Evolutionary conservation across 805 yeast genomes (phyloP), one percentile per base, ranked within the genome.

Genomic region (Saccharomycopsis amapae): DNA sequence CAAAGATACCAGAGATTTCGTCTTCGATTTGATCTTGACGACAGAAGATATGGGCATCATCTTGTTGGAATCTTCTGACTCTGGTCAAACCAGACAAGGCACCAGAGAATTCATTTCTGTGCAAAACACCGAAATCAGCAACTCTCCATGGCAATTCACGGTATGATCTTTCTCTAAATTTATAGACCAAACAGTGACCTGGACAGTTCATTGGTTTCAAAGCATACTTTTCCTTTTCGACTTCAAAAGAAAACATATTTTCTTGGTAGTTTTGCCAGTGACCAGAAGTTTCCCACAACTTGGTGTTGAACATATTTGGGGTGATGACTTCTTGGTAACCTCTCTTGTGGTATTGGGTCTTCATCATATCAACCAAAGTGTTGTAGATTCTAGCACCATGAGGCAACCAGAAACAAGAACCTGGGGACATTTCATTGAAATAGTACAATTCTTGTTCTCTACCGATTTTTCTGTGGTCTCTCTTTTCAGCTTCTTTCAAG

Each of bases 21-120:
- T 68, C 64, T 62, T 80, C 94, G 57, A 90, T 87, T 72, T 90
- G 97, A 53, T 83, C 95, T 56, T 76, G 80, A 46, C 87, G 80
- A 74, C 97, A 93, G 83, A 90, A 90, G 56, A 90, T 90, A 66
- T 90, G 98, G 40, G 96, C 97, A 69, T 90, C 98, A 67, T 90
- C 98, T 72, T 90, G 98, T 68, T 90, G 98, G 85, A 90, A 90
- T 68, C 97, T 81, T 71, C 98, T 85, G 39, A 93, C 97, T 71
- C 98, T 84, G 46, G 98, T 93, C 65, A 90, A 79, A 42, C 93
- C 93, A 35, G 96, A 79, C 55, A 90, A 73, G 10, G 97, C 97
- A 67, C 97, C 97, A 35, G 93, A 80, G 58, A 83, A 85, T 68
- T 90, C 98, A 65, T 90, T 90, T 74, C 98, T 81, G 72, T 90